Conservation (phyloP, 2,329 filamentous ascomycete genomes). For the Penicillium oxalicum region DNA sequence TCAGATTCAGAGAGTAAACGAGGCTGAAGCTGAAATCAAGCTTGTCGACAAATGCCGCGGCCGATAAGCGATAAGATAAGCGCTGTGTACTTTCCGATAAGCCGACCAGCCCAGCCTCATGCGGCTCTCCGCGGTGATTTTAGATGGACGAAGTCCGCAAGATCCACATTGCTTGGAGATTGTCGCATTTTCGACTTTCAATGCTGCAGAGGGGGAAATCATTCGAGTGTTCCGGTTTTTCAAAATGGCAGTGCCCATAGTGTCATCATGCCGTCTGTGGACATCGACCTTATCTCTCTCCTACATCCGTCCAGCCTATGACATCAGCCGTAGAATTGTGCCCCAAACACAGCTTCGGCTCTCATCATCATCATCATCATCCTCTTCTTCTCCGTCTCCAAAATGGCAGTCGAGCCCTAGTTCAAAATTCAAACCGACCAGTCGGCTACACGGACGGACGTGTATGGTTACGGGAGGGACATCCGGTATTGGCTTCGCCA, state of each 20-base stretch:
- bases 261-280: neutral
- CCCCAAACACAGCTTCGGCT: too few species aligned
- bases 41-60: too few species aligned
- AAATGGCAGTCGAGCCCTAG: neutral
- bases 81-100: neutral
- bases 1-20: neutral
- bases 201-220: too few species aligned
- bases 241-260: neutral
- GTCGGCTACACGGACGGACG: conserved; percentile 30
- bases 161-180: too few species aligned
- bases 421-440: conserved; percentile 10
- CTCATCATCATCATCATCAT: neutral
- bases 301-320: neutral
- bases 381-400: conserved; percentile 10
- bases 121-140: neutral
- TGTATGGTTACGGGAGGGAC: conserved; percentile 63
- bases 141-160: too few species aligned
- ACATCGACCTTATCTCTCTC: neutral
- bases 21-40: neutral
- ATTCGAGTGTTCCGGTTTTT: neutral
- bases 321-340: neutral
- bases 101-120: neutral
- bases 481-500: conserved; percentile 63
- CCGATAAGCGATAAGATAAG: neutral
- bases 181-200: neutral